phyloP scores from a whole-genome alignment of 306 rosid genomes.

The Amphicarpaea edgeworthii region DNA sequence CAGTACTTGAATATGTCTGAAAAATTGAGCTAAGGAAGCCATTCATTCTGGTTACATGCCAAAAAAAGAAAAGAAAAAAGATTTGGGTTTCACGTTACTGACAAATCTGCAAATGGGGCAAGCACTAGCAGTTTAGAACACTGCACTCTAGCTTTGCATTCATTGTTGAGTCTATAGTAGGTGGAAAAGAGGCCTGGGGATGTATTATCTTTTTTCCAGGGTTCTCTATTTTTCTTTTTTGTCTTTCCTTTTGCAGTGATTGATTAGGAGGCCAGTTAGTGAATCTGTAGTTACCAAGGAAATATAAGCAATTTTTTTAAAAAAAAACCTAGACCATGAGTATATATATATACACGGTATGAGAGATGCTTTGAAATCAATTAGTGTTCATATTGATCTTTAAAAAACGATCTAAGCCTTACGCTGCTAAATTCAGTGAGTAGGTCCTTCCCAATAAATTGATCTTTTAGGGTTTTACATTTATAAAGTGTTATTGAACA shows the following conservation, averaged over 20 bases:
- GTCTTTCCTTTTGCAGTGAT: conserved; percentile 19
- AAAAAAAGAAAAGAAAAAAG: no score
- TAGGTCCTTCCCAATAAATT: not conserved
- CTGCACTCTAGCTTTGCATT: conserved; percentile 36
- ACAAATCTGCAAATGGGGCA: conserved; percentile 47
- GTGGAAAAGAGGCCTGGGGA: conserved; percentile 42
- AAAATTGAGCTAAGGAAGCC: conserved; percentile 44
- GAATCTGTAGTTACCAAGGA: conserved; percentile 15
- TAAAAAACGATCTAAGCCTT: not conserved
- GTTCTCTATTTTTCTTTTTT: not conserved
- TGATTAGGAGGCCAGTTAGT: conserved; percentile 41
- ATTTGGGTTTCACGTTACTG: conserved; percentile 29
- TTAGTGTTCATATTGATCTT: conserved; percentile 44
- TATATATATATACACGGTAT: not conserved
- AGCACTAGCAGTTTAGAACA: conserved; percentile 45
- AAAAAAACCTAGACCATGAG: conserved; percentile 9
- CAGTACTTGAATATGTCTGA: conserved; percentile 25
- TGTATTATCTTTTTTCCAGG: conserved; percentile 41
- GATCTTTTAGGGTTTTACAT: no score
- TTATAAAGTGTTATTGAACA: no score
- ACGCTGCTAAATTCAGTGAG: not conserved
- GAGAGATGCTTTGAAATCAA: conserved; percentile 38
- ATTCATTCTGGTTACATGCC: conserved; percentile 24
- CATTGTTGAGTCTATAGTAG: conserved; percentile 40
- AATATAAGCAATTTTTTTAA: conserved; percentile 9